These are phyloP conservation scores for Plasmopara muralis DNA, from an alignment of 352 stramenopile species.

Conservation along the genomic window DNA sequence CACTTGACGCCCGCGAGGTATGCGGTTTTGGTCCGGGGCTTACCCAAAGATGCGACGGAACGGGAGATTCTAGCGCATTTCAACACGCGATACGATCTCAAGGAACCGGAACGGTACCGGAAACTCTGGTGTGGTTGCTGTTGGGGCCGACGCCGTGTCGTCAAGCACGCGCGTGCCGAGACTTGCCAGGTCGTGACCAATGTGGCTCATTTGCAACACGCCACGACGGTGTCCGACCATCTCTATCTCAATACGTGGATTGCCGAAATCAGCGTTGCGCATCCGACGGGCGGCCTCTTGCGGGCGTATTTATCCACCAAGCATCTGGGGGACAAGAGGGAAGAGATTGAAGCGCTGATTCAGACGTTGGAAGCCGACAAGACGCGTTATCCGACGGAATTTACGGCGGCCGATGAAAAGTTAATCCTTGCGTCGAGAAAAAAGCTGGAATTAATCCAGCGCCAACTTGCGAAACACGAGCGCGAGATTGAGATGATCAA, in stretches of 20 bases:
- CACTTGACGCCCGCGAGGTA: slow-evolving; percentile 51
- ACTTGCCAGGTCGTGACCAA: slow-evolving; percentile 43
- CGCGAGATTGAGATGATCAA: slow-evolving; percentile 49
- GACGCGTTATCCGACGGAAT: slow-evolving; percentile 12
- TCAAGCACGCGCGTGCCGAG: slow-evolving; percentile 30
- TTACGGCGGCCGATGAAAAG: slow-evolving; percentile 29
- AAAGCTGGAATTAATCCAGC: slow-evolving; percentile 13
- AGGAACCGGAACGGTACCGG: slow-evolving; percentile 38
- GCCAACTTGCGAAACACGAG: slow-evolving; percentile 30
- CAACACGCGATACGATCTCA: slow-evolving; percentile 58
- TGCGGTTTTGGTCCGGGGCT: slow-evolving; percentile 33
- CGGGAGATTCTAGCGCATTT: slow-evolving; percentile 72
- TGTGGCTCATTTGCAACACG: slow-evolving; percentile 49
- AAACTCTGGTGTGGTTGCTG: slow-evolving; percentile 56
- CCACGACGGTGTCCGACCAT: slow-evolving; percentile 33
- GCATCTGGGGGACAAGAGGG: slow-evolving; percentile 37
- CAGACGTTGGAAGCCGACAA: slow-evolving; percentile 39
- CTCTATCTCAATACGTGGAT: slow-evolving; percentile 78
- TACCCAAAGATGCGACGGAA: slow-evolving; percentile 38
- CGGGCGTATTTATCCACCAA: slow-evolving; percentile 58
- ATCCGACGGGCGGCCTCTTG: slow-evolving; percentile 67
- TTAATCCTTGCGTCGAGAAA: slow-evolving; percentile 25
- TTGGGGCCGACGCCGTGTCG: slow-evolving; percentile 42
- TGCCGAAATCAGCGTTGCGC: slow-evolving; percentile 69
- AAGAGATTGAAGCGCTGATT: slow-evolving; percentile 28